Conservation (phyloP, 345 rosid species). For the Salix suchowensis region DNA sequence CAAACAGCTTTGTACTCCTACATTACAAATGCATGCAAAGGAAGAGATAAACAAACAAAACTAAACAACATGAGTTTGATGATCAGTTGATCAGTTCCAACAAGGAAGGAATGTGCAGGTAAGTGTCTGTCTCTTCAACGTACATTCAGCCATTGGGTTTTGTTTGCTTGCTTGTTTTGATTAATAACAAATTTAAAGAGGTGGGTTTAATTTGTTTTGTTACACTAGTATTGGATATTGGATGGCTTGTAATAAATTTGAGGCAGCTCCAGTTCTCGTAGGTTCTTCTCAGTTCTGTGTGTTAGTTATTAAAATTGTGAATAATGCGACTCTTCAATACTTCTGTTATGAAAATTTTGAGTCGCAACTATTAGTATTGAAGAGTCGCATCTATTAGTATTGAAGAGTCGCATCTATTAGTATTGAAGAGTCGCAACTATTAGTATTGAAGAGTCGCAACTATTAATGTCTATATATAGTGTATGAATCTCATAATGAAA, state of each 20-base stretch:
- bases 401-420: no score
- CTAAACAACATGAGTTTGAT: background rate
- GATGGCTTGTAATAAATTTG: slow-evolving; percentile 6
- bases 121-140: background rate
- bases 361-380: no score
- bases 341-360: no score
- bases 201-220: slow-evolving; percentile 7
- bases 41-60: background rate
- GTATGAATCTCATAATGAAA: no score
- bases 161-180: background rate
- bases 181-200: background rate
- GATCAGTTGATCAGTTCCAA: background rate
- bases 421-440: no score
- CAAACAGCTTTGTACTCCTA: background rate
- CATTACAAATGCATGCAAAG: background rate
- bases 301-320: no score
- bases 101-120: background rate
- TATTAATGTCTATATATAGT: no score
- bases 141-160: background rate
- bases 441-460: no score
- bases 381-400: no score
- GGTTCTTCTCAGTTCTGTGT: slow-evolving; percentile 34
- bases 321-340: no score
- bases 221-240: slow-evolving; percentile 25
- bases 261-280: slow-evolving; percentile 34